Evolutionary conservation across 495 filamentous ascomycete genomes (phyloP).

Genomic region (Sporormia fimetaria): DNA sequence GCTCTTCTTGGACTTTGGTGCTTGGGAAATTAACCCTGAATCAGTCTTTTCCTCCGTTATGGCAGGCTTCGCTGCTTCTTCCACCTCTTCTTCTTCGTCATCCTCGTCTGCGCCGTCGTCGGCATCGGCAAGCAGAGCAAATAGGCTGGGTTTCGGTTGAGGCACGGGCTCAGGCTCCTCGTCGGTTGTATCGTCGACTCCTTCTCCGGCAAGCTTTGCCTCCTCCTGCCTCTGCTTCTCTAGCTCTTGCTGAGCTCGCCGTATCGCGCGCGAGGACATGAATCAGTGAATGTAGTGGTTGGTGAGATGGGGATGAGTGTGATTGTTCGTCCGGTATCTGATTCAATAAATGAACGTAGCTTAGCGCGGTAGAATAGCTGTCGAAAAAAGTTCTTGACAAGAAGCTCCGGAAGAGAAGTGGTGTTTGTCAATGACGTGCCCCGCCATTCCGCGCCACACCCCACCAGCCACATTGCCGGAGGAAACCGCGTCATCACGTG

Average conservation of each 20-base stretch:
- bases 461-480: too few species aligned
- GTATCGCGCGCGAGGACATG: constrained; percentile 74
- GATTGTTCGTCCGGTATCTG: neutral
- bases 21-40: constrained; percentile 1
- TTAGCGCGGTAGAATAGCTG: neutral
- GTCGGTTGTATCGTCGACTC: constrained; percentile 27
- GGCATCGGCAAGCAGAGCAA: constrained; percentile 17
- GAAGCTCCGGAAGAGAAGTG: too few species aligned
- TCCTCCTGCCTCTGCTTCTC: constrained; percentile 42
- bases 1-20: constrained; percentile 12
- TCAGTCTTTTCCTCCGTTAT: neutral
- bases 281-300: constrained; percentile 8
- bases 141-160: constrained; percentile 17
- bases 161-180: constrained; percentile 21
- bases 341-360: neutral
- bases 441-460: too few species aligned
- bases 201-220: constrained; percentile 41
- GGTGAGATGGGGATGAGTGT: neutral
- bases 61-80: neutral
- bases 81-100: constrained; percentile 27
- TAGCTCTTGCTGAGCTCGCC: constrained; percentile 56
- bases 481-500: too few species aligned
- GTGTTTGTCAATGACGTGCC: too few species aligned
- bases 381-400: constrained; percentile 4
- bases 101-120: constrained; percentile 32